Evolutionary conservation across 1,284 basidiomycete genomes (phyloP), one percentile per base, ranked within the genome.

Genomic region (Papiliotrema terrestris): DNA sequence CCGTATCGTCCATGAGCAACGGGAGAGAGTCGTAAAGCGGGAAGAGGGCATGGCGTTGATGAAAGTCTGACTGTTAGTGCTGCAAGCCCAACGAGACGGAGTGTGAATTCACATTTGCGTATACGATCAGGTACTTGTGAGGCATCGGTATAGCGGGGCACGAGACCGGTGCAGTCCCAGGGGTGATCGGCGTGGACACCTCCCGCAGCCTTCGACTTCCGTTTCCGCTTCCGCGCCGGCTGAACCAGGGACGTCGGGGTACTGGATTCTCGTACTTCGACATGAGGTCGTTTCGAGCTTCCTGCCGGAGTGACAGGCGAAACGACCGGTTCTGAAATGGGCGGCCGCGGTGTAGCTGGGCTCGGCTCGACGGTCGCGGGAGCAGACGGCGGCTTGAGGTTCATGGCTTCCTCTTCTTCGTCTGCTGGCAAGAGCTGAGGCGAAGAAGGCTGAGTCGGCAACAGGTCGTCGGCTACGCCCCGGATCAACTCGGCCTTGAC

Each of bases 11-110:
- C 53, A 81, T 68, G 1, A 79, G 68, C 47, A 79, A 69, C 1
- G 78, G 78, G 0, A 76, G 61, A n/a, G 84, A 75, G 49, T 87
- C 84, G 68, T 93, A 96, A 17, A 84, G 76, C 1, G 87, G 88
- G 73, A 96, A 91, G 59, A 85, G 86, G 2, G 89, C 83, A 51
- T 84, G 81, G 29, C 93, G 81, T 71, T 97, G 93, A 15, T 81
- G 82, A 69, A 89, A 96, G 73, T 96, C 92, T 96, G 71, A 17
- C 41, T 43, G 41, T 29, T 51, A 23, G 41, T 20, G 48, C 13
- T 25, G 41, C 29, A 32, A 25, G 20, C 19, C 38, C 44, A 41
- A 17, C 36, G 32, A 32, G 41, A 45, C 9, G n/a, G 11, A 39
- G 17, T 14, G 17, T 14, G 23, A 14, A 78, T 87, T 65, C 67